Percentiles rank a stretch among this genome's conserved stretches.
phyloP scores from a whole-genome alignment of 2,329 filamentous ascomycete genomes.

The Cladosporium sp. region DNA sequence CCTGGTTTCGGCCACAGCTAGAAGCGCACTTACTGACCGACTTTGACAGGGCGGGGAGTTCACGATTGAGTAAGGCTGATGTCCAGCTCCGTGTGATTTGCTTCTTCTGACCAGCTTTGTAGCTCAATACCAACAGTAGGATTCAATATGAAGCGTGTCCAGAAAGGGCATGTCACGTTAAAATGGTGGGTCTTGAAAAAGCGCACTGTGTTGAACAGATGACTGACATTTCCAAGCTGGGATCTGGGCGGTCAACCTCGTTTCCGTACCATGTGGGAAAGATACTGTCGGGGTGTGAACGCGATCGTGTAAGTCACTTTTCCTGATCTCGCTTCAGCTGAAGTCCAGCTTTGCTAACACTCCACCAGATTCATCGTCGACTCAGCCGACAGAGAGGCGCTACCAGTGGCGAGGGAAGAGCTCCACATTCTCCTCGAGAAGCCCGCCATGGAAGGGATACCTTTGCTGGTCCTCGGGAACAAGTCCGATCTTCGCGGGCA shows the following conservation, averaged over 20 bases:
- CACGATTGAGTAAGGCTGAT: conserved; percentile 80
- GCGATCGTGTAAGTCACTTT: conserved; percentile 70
- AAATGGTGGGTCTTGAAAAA: conserved; percentile 62
- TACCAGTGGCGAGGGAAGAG: conserved; percentile 86
- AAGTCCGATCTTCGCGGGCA: conserved; percentile 94
- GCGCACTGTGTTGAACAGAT: neutral
- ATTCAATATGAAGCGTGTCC: conserved; percentile 98
- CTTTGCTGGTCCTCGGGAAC: conserved; percentile 90
- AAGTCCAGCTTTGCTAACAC: neutral
- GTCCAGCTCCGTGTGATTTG: too few relatives aligned
- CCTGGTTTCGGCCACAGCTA: neutral
- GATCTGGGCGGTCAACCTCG: conserved; percentile 95
- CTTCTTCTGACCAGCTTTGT: conserved; percentile 37
- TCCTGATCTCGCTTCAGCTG: too few relatives aligned
- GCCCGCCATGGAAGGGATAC: conserved; percentile 80
- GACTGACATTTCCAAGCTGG: conserved; percentile 57
- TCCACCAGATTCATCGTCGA: conserved; percentile 80
- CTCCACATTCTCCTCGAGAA: conserved; percentile 85
- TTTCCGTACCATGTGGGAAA: conserved; percentile 98
- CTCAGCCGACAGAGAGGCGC: conserved; percentile 76
- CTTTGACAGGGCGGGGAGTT: conserved; percentile 83
- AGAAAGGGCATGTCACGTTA: conserved; percentile 95
- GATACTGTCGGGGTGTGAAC: conserved; percentile 95
- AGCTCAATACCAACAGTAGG: conserved; percentile 98
- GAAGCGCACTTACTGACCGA: conserved; percentile 8